Evolutionary conservation across 345 rosid species (phyloP), one percentile per base, ranked within the genome.

Genomic region (Mercurialis annua): DNA sequence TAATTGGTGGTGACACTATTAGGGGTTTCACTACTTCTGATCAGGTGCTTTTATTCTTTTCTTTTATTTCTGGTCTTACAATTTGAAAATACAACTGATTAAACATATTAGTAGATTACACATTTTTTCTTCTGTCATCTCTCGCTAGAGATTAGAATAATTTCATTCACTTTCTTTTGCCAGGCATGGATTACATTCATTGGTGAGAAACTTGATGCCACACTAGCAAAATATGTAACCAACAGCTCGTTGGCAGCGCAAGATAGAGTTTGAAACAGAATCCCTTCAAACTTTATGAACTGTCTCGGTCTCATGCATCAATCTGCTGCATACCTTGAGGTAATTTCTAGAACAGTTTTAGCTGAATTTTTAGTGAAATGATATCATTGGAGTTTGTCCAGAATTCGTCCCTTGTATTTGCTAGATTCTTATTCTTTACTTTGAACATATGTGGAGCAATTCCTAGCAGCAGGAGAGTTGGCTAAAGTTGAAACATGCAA

Each of bases 1-100:
- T 90, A 47, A 86, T 93, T 72, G 97, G 98, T 3, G 97, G 97
- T 67, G 85, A 93, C 81, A 90, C 88, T 4, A 80, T 90, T 70
- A 89, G 95, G 81, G 98, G 96, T 50, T 93, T 89, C 79, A 84
- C 98, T 14, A 63, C 82, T 71, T 83, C 92, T 52, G 98, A 93
- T 73, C 98, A 93, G 96, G 98, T 90, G 50, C 48, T 58, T 24
- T 33, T 57, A 48, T 21, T 31, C 49, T 40, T 34, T 17, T 31
- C 27, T 10, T 26, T 30, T 18, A n/a, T 27, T 58, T 46, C 57
- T 65, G 23, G 5, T 50, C 20, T 51, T n/a, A 31, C 21, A 1
- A 49, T 31, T 59, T 40, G 16, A 26, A n/a, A 68, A 21, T 21
- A 23, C 16, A 7, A 20, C 30, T 1, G 15, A 15, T 16, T 53